Evolutionary conservation across 2,329 filamentous ascomycete genomes (phyloP), one percentile per base, ranked within the genome.

Genomic region (Arthrobotrys sinensis): DNA sequence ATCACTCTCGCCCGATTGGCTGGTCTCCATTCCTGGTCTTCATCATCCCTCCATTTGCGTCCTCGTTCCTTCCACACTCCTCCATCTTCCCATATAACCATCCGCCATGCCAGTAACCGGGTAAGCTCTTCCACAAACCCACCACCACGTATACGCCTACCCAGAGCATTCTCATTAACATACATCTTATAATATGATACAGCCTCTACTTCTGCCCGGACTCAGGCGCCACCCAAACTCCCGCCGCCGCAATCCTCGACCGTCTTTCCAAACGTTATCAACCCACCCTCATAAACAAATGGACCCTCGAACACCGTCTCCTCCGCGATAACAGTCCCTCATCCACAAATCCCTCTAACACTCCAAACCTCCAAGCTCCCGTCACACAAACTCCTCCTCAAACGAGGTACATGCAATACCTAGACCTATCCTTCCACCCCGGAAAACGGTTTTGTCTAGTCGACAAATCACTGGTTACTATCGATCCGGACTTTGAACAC

Each of bases 161-260:
- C 34, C 14, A 11, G 14, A 12, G 14, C 24, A 46, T 21, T 3
- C 14, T 10, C 12, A 34, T 24, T 53, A 34, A 53, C 24, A 53
- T 28, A 2, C 4, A 28, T 28, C 24, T 28, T 28, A 57, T 48
- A 50, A 46, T 28, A 60, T 14, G 12, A 40, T 24, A 32, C 67
- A 82, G 81, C 40, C 69, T 82, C 21, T 82, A 82, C 80, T 82
- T 81, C 80, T 80, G 81, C 75, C 78, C 72, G 4, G 81, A 81
- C 57, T 68, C 80, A 40, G 75, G 78, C 50, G 80, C 60, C 16
- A 79, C 80, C 43, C 73, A 79, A 21, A 76, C 34, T 43, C 73
- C 64, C 32, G 75, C 62, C 38, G 52, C 19, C 64, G 64, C 77
- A 40, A 77, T 82, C 72, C 43, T 75, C 8, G 81, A 82, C 80